Base-by-base conservation (phyloP, 1,284 basidiomycete genomes). In the Tilletiopsis washingtonensis region DNA sequence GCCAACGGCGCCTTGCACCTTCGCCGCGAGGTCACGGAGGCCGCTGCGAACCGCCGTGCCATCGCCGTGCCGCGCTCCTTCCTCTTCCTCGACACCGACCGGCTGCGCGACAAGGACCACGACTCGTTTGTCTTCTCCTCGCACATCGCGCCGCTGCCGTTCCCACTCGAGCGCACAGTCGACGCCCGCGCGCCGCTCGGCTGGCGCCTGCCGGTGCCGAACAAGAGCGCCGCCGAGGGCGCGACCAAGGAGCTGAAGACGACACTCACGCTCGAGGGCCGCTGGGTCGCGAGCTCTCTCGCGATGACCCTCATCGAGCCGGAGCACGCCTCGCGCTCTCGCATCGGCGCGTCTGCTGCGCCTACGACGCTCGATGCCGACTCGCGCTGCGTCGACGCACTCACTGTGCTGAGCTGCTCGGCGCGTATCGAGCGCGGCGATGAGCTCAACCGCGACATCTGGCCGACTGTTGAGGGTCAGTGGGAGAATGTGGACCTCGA, bases 1-100 rank as follows among this genome's bases (percentile, higher is more conserved):
- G 88, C 91, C 1, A 88, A 86, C 68, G 80, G 80, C 23, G 85
- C 86, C n/a, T 77, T 96, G 34, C 89, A 94, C 74, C 82, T 81
- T 73, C 84, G 81, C 55, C 71, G 77, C 27, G n/a, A n/a, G n/a
- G n/a, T n/a, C n/a, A n/a, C n/a, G n/a, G n/a, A n/a, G n/a, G 44
- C 73, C 19, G 74, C 74, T 3, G 57, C 72, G 0, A 76, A 76
- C 11, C 81, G 83, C 19, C 61, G 49, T 0, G 67, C 72, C 4
- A 74, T 82, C 21, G 81, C 85, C 3, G n/a, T n/a, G n/a, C 50
- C 54, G 9, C 47, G 46, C 15, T 47, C 62, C n/a, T 65, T 54
- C 56, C 57, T 65, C 43, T 63, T 65, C 45, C 49, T 65, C 47
- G 62, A 65, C 43, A 47, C 62, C 17, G 59, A 61, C 21, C 57